These are phyloP conservation scores for Paxillus rubicundulus DNA, from an alignment of 768 basidiomycete species.

Conservation along the genomic window DNA sequence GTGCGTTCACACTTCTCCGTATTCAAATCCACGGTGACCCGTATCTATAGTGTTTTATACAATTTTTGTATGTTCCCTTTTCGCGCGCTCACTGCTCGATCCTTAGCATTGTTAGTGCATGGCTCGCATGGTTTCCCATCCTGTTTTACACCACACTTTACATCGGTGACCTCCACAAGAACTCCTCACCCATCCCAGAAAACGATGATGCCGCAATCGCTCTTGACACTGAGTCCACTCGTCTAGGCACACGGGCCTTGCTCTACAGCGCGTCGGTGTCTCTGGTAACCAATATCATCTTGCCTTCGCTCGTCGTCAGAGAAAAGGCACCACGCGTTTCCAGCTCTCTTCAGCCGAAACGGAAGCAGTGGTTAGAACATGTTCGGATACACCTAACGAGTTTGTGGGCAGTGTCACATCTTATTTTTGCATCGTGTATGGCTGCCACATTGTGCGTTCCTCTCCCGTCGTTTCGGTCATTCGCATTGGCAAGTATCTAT, in stretches of 20 bases:
- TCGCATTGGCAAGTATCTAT: constrained; percentile 12
- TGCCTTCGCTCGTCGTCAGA: constrained; percentile 60
- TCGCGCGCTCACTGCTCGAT: background rate
- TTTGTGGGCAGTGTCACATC: constrained; percentile 77
- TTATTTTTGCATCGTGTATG: constrained; percentile 76
- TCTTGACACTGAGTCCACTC: constrained; percentile 67
- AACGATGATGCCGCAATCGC: constrained; percentile 32
- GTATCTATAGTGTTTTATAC: constrained; percentile 59
- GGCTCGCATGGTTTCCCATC: constrained; percentile 91
- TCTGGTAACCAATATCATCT: constrained; percentile 61
- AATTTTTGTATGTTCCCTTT: constrained; percentile 65
- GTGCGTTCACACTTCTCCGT: constrained; percentile 44
- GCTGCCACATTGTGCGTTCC: constrained; percentile 73
- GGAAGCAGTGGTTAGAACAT: constrained; percentile 35
- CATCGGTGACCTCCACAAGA: constrained; percentile 82
- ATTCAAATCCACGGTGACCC: constrained; percentile 7
- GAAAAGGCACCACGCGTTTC: constrained; percentile 13
- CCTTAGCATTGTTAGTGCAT: constrained; percentile 48
- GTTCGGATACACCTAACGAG: constrained; percentile 61
- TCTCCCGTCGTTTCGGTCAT: constrained; percentile 1
- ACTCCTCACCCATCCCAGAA: constrained; percentile 33
- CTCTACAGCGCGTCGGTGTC: constrained; percentile 74
- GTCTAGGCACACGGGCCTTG: constrained; percentile 80
- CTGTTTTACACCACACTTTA: constrained; percentile 88
- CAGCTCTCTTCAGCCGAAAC: constrained; percentile 17